phyloP scores from a whole-genome alignment of 2,329 filamentous ascomycete species.

The Plectosphaerella cucumerina region DNA sequence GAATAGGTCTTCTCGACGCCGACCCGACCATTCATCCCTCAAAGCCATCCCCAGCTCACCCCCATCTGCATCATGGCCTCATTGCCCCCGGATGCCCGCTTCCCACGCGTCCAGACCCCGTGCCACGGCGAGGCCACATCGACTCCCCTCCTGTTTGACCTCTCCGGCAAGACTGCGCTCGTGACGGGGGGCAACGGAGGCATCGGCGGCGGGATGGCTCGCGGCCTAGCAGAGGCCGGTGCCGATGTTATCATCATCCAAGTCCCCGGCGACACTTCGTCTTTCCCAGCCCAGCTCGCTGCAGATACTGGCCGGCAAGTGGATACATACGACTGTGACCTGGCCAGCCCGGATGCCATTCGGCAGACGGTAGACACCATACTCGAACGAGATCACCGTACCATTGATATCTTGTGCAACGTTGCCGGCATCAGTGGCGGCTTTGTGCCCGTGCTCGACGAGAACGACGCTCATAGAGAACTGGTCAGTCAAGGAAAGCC shows the following conservation, averaged over 20 bases:
- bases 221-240: background rate
- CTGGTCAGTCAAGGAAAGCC: background rate
- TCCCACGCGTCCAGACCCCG: background rate
- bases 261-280: constrained; percentile 10
- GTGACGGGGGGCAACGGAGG: background rate
- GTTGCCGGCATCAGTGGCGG: constrained; percentile 13
- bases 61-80: background rate
- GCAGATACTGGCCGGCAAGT: constrained; percentile 4
- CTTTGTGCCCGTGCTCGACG: constrained; percentile 9
- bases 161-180: background rate
- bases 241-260: constrained; percentile 5
- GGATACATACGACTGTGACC: constrained; percentile 8
- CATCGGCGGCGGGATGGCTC: background rate
- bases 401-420: constrained; percentile 14
- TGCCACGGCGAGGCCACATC: background rate
- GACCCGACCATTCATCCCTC: too few relatives aligned
- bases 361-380: constrained; percentile 4
- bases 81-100: background rate
- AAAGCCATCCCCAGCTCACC: too few relatives aligned
- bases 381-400: constrained; percentile 5
- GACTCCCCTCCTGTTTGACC: background rate
- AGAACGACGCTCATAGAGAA: constrained; percentile 10
- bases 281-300: constrained; percentile 5
- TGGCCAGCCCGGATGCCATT: background rate
- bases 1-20: too few relatives aligned